Base-by-base conservation (phyloP, 208 protist species). In the Naegleria gruberi region DNA sequence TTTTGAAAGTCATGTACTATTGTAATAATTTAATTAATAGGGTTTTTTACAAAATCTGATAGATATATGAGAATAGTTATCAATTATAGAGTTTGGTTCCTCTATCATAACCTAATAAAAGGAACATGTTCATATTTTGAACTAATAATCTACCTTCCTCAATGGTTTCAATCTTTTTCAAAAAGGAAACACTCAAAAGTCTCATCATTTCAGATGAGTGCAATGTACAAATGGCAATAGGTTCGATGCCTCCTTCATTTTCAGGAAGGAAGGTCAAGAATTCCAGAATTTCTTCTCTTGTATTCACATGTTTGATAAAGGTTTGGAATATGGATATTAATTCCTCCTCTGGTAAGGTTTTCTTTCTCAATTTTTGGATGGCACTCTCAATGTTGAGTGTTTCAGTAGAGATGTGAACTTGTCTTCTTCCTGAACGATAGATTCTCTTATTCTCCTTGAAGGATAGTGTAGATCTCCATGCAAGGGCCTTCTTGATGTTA, bases 231-330 rank as follows among this genome's bases (percentile, higher is more conserved):
- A 86, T 37, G 17, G 82, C 82, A 47, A 86, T 86, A 10, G 42
- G 10, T 40, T 86, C 4, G 8, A 86, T 23, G 15, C 82, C 82
- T 30, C 82, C 82, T 37, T 86, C 26, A 40, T 12, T 37, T 47
- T 86, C 82, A 43, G 82, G 82, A 7, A 86, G 51, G 10, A 37
- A 86, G 26, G 42, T 51, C 42, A 86, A 86, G n/a, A 86, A 86
- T 47, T 86, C 82, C 5, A 86, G 6, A 15, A 86, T 51, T 86
- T 86, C 26, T 12, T 86, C 42, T 42, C 34, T n/a, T 17, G 82
- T 47, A 37, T 47, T 44, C 0, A 86, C 12, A 34, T 86, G 10
- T 34, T 41, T 86, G 42, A 86, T n/a, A 12, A 86, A 86, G 7
- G 7, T 15, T 47, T 86, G 82, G 34, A 86, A 86, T 7, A 86